Conservation (phyloP, 768 basidiomycete species). For the Leccinum pellstonianum region DNA sequence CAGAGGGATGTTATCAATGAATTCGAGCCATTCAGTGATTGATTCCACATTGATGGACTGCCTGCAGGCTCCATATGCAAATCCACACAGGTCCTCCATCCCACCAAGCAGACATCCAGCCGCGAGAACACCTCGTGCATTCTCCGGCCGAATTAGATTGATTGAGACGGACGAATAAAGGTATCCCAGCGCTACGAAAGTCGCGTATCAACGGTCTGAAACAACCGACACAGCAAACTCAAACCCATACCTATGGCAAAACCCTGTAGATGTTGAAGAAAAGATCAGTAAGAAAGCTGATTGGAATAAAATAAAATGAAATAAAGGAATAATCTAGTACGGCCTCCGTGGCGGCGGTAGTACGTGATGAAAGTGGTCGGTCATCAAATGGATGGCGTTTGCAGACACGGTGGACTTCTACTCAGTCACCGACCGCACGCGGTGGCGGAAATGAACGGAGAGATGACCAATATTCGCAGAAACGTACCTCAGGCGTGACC, state of each 20-base stretch:
- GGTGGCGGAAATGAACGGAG: constrained; percentile 34
- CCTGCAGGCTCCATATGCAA: constrained; percentile 75
- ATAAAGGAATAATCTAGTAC: constrained; percentile 19
- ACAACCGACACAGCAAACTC: constrained; percentile 4
- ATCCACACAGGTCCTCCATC: constrained; percentile 80
- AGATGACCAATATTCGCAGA: constrained; percentile 18
- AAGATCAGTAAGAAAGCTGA: background rate
- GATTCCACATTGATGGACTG: constrained; percentile 74
- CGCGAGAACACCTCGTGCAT: constrained; percentile 83
- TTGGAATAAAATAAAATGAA: background rate
- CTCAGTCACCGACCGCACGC: constrained; percentile 22
- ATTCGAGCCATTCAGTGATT: constrained; percentile 74
- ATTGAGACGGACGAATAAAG: constrained; percentile 75
- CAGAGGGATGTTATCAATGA: constrained; percentile 58
- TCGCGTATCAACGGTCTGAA: constrained; percentile 21
- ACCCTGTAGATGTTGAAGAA: constrained; percentile 43
- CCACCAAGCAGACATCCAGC: constrained; percentile 83
- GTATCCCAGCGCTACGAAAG: constrained; percentile 65
- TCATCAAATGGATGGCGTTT: constrained; percentile 17
- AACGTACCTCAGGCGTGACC: constrained; percentile 78
- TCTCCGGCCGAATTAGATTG: constrained; percentile 66
- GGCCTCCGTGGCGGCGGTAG: constrained; percentile 22
- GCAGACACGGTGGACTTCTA: constrained; percentile 19
- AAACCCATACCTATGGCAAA: constrained; percentile 64
- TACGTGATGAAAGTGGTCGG: constrained; percentile 16